Base-by-base conservation (phyloP, 2,329 filamentous ascomycete genomes). In the Fusarium beomiforme region DNA sequence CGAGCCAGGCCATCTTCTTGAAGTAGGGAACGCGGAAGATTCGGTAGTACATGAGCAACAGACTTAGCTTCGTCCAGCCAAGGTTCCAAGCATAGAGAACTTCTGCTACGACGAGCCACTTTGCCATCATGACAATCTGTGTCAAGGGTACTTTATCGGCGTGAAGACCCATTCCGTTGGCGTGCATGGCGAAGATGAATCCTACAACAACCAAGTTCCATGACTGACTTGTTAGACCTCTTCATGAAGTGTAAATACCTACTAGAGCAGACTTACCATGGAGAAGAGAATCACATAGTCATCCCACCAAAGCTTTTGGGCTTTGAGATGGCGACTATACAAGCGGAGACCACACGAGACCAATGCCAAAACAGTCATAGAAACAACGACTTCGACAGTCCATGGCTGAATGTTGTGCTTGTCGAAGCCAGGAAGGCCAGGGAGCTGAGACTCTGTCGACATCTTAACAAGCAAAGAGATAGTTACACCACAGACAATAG, bases 41-140 rank as follows among this genome's bases (percentile, higher is more conserved):
- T 72, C 85, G 84, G 71, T 81, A 82, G 78, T 87, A 87, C 84
- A 88, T 86, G 43, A 86, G 76, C 46, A 88, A 72, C 24, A 88
- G 78, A 54, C 82, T 83, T 17, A 86, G 59, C 69, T 87, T 88
- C n/a, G 85, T 85, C 78, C 85, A 82, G 41, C 81, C 83, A 6
- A 86, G 76, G 33, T 84, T 85, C 72, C 80, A 85, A 29, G 80
- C 82, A 70, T 86, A 86, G 41, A 86, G 76, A 59, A 85, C 79
- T 71, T 86, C 84, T 24, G 82, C 84, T 14, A 84, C 82, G 16
- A 87, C 74, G 9, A 87, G 79, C 73, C 83, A 81, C 75, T 87
- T 85, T 16, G 82, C 81, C 77, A 85, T 82, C 73, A 80, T 76
- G 49, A 84, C 80, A 26, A 85, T 81, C n/a, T 81, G 71, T 0